Evolutionary conservation across 2,329 filamentous ascomycete species (phyloP).

Genomic region (Curvularia lunata): DNA sequence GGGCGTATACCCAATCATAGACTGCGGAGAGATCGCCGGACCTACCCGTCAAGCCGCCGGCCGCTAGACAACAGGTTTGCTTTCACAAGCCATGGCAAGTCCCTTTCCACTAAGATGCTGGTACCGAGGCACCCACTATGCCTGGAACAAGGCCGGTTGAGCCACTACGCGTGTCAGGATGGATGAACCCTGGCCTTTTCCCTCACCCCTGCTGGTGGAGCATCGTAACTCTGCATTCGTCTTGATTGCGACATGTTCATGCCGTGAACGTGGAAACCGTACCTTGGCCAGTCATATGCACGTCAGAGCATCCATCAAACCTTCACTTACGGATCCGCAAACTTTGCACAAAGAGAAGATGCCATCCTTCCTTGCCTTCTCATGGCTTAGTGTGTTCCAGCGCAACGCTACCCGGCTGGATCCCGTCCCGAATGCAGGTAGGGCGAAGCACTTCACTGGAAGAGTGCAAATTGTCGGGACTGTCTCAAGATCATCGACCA

Average conservation of each 20-base stretch:
- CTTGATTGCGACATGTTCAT: background rate
- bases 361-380: background rate
- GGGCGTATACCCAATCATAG: constrained; percentile 19
- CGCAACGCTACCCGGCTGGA: constrained; percentile 1
- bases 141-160: constrained; percentile 7
- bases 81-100: background rate
- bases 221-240: background rate
- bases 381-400: constrained; percentile 6
- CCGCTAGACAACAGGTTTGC: background rate
- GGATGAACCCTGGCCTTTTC: background rate
- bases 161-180: constrained; percentile 7
- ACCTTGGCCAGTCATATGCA: background rate
- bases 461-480: background rate
- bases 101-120: constrained; percentile 4
- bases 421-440: constrained; percentile 19
- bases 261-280: background rate
- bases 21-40: constrained; percentile 26
- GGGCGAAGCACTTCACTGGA: constrained; percentile 7
- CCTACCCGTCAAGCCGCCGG: constrained; percentile 7
- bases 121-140: constrained; percentile 5
- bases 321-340: background rate
- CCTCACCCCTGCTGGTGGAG: background rate
- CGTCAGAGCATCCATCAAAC: background rate
- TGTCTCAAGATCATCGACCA: constrained; percentile 2
- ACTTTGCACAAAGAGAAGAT: constrained; percentile 7